A percentile compares a stretch with the other conserved stretches of the same genome.
These are phyloP conservation scores for Sporothrix euskadiensis DNA, from an alignment of 2,329 filamentous ascomycete species.

Conservation along the genomic window DNA sequence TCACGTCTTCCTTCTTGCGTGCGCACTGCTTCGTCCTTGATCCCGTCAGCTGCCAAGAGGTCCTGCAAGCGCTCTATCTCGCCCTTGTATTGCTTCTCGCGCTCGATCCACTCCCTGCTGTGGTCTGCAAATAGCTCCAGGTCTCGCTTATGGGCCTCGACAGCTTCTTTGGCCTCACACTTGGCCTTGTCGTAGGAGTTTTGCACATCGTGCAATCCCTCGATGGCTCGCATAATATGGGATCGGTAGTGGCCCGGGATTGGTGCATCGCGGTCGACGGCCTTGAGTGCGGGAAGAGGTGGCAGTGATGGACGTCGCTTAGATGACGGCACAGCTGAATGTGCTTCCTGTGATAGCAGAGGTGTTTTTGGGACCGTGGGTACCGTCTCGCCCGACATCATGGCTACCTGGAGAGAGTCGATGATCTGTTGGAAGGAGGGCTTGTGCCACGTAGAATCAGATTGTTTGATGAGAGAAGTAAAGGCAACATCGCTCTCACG, in stretches of 20 bases:
- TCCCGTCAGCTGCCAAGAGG: slow-evolving; percentile 31
- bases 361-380: background rate
- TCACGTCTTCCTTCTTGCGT: background rate
- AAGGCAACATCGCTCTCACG: background rate
- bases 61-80: slow-evolving; percentile 46
- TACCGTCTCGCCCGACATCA: slow-evolving; percentile 43
- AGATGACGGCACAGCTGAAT: background rate
- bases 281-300: background rate
- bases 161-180: slow-evolving; percentile 37
- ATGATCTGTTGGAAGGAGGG: slow-evolving; percentile 48
- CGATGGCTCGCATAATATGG: slow-evolving; percentile 44
- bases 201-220: slow-evolving; percentile 41
- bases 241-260: slow-evolving; percentile 47
- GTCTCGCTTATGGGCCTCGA: slow-evolving; percentile 38
- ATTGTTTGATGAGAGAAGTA: background rate
- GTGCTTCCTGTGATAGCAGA: background rate
- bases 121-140: slow-evolving; percentile 42
- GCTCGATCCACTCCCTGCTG: slow-evolving; percentile 43
- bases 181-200: slow-evolving; percentile 32
- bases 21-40: slow-evolving; percentile 24
- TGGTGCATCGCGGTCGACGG: slow-evolving; percentile 32
- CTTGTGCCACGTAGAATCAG: slow-evolving; percentile 42
- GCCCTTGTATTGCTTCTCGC: slow-evolving; percentile 43
- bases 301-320: background rate
- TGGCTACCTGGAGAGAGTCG: slow-evolving; percentile 45